These are phyloP conservation scores for Candida germanica DNA, from an alignment of 805 yeast genomes.

Conservation along the genomic window DNA sequence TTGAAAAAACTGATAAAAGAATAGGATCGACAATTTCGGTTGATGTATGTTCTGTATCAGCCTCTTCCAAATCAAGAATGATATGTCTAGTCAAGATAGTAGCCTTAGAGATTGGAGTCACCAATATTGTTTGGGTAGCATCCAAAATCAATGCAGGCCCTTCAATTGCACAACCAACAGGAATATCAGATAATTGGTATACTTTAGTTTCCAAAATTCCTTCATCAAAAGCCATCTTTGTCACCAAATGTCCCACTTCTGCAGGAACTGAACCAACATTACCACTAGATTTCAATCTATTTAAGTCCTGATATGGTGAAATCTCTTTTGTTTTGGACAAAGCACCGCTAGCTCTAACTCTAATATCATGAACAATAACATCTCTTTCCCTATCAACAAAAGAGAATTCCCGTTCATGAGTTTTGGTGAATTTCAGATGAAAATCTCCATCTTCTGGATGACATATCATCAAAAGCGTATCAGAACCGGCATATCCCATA, in stretches of 20 bases:
- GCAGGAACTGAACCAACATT: background rate
- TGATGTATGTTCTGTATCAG: slow-evolving; percentile 8
- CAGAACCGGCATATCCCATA: slow-evolving; percentile 20
- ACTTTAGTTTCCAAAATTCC: slow-evolving; percentile 40
- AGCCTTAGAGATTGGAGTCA: slow-evolving; percentile 61
- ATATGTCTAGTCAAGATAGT: slow-evolving; percentile 56
- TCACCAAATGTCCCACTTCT: background rate
- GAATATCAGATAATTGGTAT: slow-evolving; percentile 51
- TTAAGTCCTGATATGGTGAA: slow-evolving; percentile 41
- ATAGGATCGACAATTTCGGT: slow-evolving; percentile 56
- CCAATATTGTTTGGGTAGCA: slow-evolving; percentile 74
- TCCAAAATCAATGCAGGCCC: slow-evolving; percentile 53
- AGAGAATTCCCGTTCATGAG: slow-evolving; percentile 71
- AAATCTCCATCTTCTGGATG: slow-evolving; percentile 26
- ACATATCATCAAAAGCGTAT: slow-evolving; percentile 22
- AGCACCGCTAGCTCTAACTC: slow-evolving; percentile 68
- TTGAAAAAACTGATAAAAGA: slow-evolving; percentile 70
- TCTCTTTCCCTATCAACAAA: slow-evolving; percentile 53
- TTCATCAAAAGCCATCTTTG: slow-evolving; percentile 40
- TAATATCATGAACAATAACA: slow-evolving; percentile 65
- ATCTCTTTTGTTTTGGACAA: slow-evolving; percentile 43
- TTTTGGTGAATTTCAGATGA: slow-evolving; percentile 43
- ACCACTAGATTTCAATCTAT: background rate
- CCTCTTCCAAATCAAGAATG: slow-evolving; percentile 35
- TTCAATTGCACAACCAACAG: slow-evolving; percentile 46